Evolutionary conservation across 176 grass and related monocot genomes (phyloP), one percentile per base, ranked within the genome.

Genomic region (Eragrostis nindensis): DNA sequence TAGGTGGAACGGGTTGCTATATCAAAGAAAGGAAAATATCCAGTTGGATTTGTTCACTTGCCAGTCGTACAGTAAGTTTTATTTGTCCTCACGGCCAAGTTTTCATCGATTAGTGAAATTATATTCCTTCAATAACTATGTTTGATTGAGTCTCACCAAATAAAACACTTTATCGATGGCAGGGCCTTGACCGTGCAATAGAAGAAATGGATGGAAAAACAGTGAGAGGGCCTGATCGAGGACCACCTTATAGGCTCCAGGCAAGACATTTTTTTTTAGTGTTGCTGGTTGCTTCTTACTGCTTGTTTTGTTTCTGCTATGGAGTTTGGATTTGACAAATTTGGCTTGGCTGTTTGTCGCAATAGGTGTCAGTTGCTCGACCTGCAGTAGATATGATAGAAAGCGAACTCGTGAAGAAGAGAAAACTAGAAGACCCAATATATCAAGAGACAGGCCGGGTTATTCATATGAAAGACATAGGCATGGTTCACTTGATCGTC

Each of bases 341-440:
- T 77, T 67, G 32, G n/a, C 65, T 78, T 11, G 15, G 12, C 19
- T 78, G 32, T 81, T 54, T 85, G 25, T 82, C 8, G 15, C 86
- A 76, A 72, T 83, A 97, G 94, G 94, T 97, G 45, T 84, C 94
- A 80, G 88, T 97, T 87, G 94, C 94, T 89, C 89, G 84, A 53
- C 90, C 94, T 80, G 85, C 11, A 36, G 67, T 59, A 36, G 86
- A 89, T 61, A 87, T 27, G 81, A 89, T 32, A 87, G 76, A 69
- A 93, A 93, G 65, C 78, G 91, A 63, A 68, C 68, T 66, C 86
- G 52, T 74, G 84, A 93, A 73, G 86, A 97, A 67, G 73, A 80
- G 50, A 87, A 89, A 77, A 82, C 60, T 53, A 85, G 85, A 71
- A 68, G 49, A 70, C 62, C 78, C 75, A 68, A 65, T 75, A 62